Percentiles rank a stretch among this genome's conserved stretches.
Conservation (phyloP, 257 asterid species). For the Solanum rostratum region DNA sequence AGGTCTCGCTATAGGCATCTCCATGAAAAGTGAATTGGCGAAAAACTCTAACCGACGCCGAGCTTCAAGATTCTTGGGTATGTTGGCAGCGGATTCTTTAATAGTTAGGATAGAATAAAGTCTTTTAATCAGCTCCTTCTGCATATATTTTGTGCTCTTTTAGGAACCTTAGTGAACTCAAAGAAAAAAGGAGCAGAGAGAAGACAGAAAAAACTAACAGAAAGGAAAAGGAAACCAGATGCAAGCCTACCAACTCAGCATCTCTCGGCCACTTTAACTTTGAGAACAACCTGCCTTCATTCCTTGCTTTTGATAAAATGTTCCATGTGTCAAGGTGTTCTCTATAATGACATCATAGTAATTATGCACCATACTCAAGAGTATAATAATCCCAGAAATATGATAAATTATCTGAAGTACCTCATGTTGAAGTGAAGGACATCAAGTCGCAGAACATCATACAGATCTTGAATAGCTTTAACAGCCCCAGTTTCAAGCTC, state of each 20-base stretch:
- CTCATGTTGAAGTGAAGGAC: constrained; percentile 65
- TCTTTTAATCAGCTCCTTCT: constrained; percentile 75
- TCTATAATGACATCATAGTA: constrained; percentile 22
- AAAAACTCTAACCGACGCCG: constrained; percentile 83
- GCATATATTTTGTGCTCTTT: constrained; percentile 17
- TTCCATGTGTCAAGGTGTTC: constrained; percentile 73
- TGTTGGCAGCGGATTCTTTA: constrained; percentile 84
- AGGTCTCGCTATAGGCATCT: constrained; percentile 85
- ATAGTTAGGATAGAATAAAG: constrained; percentile 74
- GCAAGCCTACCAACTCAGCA: constrained; percentile 55
- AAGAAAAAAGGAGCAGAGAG: neutral
- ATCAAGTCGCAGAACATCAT: constrained; percentile 85
- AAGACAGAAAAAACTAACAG: neutral
- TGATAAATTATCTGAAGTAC: constrained; percentile 15
- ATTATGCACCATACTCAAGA: neutral
- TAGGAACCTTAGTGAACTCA: neutral
- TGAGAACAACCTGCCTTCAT: constrained; percentile 86
- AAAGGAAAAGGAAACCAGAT: neutral
- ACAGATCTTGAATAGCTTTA: constrained; percentile 85
- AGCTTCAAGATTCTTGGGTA: constrained; percentile 92
- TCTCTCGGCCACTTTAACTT: constrained; percentile 90
- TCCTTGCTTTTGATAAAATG: constrained; percentile 65
- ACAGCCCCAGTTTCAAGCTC: constrained; percentile 85
- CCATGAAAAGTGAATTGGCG: constrained; percentile 94
- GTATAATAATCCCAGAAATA: neutral